phyloP scores from a whole-genome alignment of 345 rosid genomes.

The Conringia planisiliqua region DNA sequence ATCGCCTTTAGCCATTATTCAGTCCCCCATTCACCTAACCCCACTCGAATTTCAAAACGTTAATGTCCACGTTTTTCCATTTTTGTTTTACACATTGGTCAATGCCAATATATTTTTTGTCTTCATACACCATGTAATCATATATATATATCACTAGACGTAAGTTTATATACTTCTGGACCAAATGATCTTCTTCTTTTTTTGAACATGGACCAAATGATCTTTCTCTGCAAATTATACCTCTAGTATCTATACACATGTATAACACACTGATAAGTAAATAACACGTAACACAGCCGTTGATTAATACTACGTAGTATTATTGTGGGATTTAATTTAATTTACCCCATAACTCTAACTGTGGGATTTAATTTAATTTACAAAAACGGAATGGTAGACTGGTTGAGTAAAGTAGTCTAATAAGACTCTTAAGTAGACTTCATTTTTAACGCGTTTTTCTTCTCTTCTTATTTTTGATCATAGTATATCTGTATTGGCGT shows the following conservation, averaged over 20 bases:
- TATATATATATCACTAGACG: neutral
- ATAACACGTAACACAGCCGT: neutral
- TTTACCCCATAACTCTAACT: neutral
- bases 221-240: too few relatives aligned
- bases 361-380: neutral
- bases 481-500: neutral
- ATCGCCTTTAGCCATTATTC: conserved; percentile 51
- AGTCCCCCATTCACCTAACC: conserved; percentile 43
- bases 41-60: conserved; percentile 32
- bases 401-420: too few relatives aligned
- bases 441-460: neutral
- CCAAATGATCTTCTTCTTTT: too few relatives aligned
- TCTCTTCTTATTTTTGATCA: neutral
- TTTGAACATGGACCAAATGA: too few relatives aligned
- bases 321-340: too few relatives aligned
- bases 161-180: neutral
- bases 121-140: neutral
- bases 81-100: conserved; percentile 22
- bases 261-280: too few relatives aligned
- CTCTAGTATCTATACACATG: too few relatives aligned
- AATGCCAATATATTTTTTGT: neutral
- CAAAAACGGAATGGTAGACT: neutral
- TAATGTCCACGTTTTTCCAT: neutral
- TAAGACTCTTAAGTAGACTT: neutral
- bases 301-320: neutral